phyloP scores from a whole-genome alignment of 257 asterid genomes.

The Thymus quinquecostatus region DNA sequence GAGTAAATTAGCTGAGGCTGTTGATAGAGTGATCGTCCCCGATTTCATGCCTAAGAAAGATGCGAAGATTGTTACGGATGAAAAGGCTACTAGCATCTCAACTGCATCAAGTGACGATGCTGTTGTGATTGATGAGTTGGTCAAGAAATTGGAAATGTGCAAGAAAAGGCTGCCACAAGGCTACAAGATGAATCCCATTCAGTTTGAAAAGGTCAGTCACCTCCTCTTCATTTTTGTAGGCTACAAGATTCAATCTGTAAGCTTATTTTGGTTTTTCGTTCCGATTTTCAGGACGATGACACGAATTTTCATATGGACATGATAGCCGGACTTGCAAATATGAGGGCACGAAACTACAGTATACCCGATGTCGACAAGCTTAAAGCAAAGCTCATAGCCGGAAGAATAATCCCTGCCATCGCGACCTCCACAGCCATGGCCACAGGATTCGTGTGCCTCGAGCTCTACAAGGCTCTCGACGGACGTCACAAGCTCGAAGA shows the following conservation, averaged over 20 bases:
- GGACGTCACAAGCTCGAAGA: constrained; percentile 79
- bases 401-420: constrained; percentile 82
- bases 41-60: constrained; percentile 66
- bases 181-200: constrained; percentile 84
- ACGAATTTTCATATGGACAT: constrained; percentile 86
- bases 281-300: constrained; percentile 74
- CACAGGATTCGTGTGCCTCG: constrained; percentile 86
- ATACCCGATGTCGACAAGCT: constrained; percentile 87
- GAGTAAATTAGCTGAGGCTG: constrained; percentile 60
- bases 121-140: constrained; percentile 65
- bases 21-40: constrained; percentile 61
- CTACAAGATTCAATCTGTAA: background rate
- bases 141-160: constrained; percentile 63
- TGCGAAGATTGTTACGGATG: constrained; percentile 81
- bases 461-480: constrained; percentile 73
- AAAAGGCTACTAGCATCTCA: constrained; percentile 74
- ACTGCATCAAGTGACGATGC: constrained; percentile 76
- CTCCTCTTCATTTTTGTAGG: background rate
- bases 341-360: constrained; percentile 89
- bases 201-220: constrained; percentile 77
- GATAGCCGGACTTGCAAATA: constrained; percentile 85
- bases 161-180: constrained; percentile 50
- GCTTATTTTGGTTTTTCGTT: no score
- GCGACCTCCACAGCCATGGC: constrained; percentile 94
- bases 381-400: constrained; percentile 84